Base-by-base conservation (phyloP, 441 rosid species). In the Biscutella auriculata region DNA sequence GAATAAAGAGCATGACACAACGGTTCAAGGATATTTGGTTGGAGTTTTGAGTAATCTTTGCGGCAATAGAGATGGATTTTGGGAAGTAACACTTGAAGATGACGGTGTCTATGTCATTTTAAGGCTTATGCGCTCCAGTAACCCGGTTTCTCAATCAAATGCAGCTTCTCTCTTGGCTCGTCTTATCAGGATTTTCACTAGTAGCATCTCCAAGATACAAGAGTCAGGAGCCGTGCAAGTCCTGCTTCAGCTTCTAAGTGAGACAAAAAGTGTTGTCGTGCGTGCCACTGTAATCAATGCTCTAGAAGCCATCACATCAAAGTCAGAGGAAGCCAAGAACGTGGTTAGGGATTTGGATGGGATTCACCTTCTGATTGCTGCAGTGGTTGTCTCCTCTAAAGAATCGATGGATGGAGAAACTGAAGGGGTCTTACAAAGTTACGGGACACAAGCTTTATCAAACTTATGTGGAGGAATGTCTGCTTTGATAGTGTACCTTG, bases 1-100 rank as follows among this genome's bases (percentile, higher is more conserved):
- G 34, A 76, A 48, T 33, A 81, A 71, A 43, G 76, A 71, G 36
- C 88, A 82, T 55, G 95, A 91, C 69, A 79, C 73, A 51, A 87
- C 72, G 28, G 96, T 88, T 5, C 82, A 83, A 73, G 98, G 96
- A 11, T 82, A 78, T 67, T 72, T 91, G 53, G 80, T 84, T 6
- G 93, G 96, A 55, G 96, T 93, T 56, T 72, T 88, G 62, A 84
- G 95, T 73, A 91, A 88, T 73, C 96, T 88, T 59, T 88, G 95
- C 9, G 73, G 84, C 17, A 81, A 84, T 61, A 82, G 78, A 76
- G 87, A 88, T 57, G 80, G 76, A 6, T 85, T 81, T 51, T 88
- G 93, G 95, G 82, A 67, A 59, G 74, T 82, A 50, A 78, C 84
- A 26, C 81, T 88, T 7, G 80, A 83, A 69, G 84, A 85, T 68